A percentile compares a stretch with the other conserved stretches of the same genome.
These are phyloP conservation scores for Oehlia diaphana DNA, from an alignment of 192 early-diverging fungal species.

Conservation along the genomic window DNA sequence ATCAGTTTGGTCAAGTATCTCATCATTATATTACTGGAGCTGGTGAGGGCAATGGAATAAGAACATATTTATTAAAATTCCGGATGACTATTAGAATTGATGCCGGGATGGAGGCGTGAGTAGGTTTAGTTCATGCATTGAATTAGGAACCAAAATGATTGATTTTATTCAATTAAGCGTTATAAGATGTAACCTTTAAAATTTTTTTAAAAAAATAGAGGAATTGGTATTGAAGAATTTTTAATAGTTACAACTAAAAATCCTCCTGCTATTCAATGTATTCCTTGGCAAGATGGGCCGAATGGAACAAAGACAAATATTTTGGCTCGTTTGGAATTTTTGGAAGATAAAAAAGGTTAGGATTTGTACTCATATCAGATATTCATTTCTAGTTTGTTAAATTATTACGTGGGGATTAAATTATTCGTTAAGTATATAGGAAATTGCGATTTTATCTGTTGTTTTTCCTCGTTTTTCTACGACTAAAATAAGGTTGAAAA, in stretches of 20 bases:
- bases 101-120: conserved; percentile 53
- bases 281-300: conserved; percentile 69
- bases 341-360: conserved; percentile 43
- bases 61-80: conserved; percentile 60
- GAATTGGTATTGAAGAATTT: conserved; percentile 62
- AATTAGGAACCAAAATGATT: not conserved
- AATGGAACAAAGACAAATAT: conserved; percentile 30
- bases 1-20: conserved; percentile 52
- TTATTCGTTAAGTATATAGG: not conserved
- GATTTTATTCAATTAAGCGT: not conserved
- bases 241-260: conserved; percentile 66
- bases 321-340: conserved; percentile 32
- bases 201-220: conserved; percentile 41
- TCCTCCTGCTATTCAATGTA: conserved; percentile 70
- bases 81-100: conserved; percentile 77
- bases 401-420: not conserved
- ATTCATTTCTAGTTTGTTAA: not conserved
- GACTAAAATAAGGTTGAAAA: not conserved
- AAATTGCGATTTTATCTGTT: not conserved
- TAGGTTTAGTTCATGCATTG: conserved; percentile 10
- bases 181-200: not conserved
- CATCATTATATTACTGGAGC: conserved; percentile 68
- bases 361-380: not conserved
- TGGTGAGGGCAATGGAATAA: conserved; percentile 66
- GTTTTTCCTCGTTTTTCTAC: not conserved